phyloP scores from a whole-genome alignment of 768 basidiomycete species.

The Mycena epipterygia region DNA sequence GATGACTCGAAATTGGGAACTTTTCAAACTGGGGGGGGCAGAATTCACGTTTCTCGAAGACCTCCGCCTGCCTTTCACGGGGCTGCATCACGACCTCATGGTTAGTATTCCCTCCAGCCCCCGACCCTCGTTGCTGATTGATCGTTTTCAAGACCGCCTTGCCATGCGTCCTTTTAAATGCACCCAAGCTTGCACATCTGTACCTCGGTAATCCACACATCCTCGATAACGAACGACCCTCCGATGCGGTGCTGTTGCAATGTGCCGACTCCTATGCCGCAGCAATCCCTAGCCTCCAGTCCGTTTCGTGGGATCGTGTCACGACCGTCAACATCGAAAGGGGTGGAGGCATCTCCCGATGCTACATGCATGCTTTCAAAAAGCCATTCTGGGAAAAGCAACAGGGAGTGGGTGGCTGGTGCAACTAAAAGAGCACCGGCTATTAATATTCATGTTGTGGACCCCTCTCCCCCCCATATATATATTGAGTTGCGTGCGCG shows the following conservation, averaged over 20 bases:
- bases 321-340: not conserved
- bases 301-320: constrained; percentile 16
- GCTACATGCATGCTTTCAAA: not conserved
- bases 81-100: not conserved
- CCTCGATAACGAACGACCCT: not conserved
- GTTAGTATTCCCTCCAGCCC: not conserved
- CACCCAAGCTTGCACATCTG: constrained; percentile 5
- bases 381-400: constrained; percentile 5
- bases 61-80: constrained; percentile 9
- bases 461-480: too few species aligned
- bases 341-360: not conserved
- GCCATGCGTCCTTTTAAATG: constrained; percentile 3
- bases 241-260: not conserved
- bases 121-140: not conserved
- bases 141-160: not conserved
- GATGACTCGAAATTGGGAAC: not conserved
- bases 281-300: not conserved
- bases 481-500: too few species aligned
- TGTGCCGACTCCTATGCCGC: not conserved
- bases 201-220: constrained; percentile 13
- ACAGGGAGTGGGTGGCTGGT: not conserved
- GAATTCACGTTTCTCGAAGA: constrained; percentile 8
- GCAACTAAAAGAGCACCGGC: too few species aligned
- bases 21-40: not conserved
- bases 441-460: too few species aligned